phyloP scores from a whole-genome alignment of 2,329 filamentous ascomycete species.

The Sporothrix variecibatus region DNA sequence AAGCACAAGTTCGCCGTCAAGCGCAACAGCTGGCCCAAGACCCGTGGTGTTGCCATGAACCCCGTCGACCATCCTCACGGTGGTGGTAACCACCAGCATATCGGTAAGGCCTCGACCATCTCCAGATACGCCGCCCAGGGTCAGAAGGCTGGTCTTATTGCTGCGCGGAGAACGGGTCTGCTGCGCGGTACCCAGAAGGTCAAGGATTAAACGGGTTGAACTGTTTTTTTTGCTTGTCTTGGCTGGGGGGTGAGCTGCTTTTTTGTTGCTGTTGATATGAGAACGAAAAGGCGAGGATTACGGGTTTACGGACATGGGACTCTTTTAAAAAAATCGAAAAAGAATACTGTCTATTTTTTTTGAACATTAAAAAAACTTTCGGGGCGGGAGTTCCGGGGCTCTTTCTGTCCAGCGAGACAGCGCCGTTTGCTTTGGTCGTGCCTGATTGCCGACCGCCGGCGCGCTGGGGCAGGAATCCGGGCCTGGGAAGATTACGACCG shows the following conservation, averaged over 20 bases:
- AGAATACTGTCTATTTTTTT: constrained; percentile 24
- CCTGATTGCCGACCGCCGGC: background rate
- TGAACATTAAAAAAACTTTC: constrained; percentile 11
- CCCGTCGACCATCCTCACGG: constrained; percentile 98
- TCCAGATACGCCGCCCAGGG: constrained; percentile 95
- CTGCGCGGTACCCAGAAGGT: constrained; percentile 99
- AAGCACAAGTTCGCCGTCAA: constrained; percentile 99
- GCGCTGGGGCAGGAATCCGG: constrained; percentile 2
- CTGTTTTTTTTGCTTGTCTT: background rate
- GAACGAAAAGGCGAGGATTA: background rate
- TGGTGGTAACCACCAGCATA: constrained; percentile 99
- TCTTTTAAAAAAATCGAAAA: background rate
- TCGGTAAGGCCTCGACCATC: constrained; percentile 99
- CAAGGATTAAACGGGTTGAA: constrained; percentile 78
- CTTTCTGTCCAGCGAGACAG: constrained; percentile 11
- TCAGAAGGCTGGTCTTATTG: constrained; percentile 99
- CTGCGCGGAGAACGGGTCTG: constrained; percentile 98
- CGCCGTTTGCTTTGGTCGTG: background rate
- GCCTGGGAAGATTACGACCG: constrained; percentile 12
- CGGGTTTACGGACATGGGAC: constrained; percentile 11
- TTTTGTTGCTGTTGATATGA: constrained; percentile 2
- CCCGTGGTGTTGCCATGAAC: constrained; percentile 99
- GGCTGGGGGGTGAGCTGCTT: background rate
- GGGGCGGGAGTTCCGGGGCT: constrained; percentile 15
- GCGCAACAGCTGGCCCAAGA: constrained; percentile 99